Percentiles rank a stretch among this genome's conserved stretches.
These are phyloP conservation scores for Fonsecaea pedrosoi DNA, from an alignment of 2,329 filamentous ascomycete species.

Conservation along the genomic window DNA sequence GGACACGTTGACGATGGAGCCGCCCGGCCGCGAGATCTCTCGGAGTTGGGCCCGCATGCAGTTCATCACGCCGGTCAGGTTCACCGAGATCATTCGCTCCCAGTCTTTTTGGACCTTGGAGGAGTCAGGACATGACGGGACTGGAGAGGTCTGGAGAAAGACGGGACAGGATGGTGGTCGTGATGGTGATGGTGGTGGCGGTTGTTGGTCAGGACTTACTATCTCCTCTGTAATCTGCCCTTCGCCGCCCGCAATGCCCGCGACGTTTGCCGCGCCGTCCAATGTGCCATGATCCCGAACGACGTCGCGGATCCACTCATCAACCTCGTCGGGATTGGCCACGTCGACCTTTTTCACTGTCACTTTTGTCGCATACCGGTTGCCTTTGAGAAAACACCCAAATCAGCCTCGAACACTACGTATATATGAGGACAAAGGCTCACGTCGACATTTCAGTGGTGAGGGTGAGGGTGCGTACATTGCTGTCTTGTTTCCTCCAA, in stretches of 20 bases:
- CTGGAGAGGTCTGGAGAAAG: no score
- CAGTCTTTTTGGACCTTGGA: conserved; percentile 19
- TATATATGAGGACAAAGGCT: background rate
- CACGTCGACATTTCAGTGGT: background rate
- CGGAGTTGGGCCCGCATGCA: conserved; percentile 51
- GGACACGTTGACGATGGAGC: conserved; percentile 52
- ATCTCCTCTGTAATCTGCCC: conserved; percentile 24
- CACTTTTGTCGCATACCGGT: conserved; percentile 4
- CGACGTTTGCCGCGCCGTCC: conserved; percentile 35
- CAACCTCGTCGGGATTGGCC: conserved; percentile 21
- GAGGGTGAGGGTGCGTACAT: conserved; percentile 10
- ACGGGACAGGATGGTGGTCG: no score
- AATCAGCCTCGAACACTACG: no score
- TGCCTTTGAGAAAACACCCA: conserved; percentile 4
- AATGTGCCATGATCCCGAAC: conserved; percentile 24
- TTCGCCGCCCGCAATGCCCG: conserved; percentile 28
- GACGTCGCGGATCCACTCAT: conserved; percentile 30
- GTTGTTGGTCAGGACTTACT: background rate
- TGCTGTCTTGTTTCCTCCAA: conserved; percentile 21
- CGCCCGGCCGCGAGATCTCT: conserved; percentile 46
- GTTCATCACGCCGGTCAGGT: conserved; percentile 51
- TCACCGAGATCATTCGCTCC: conserved; percentile 45
- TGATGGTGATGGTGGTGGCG: no score
- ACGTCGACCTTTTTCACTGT: conserved; percentile 29
- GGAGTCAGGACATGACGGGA: no score